phyloP scores from a whole-genome alignment of 139 green algal genomes.

The Pleodorina starrii region DNA sequence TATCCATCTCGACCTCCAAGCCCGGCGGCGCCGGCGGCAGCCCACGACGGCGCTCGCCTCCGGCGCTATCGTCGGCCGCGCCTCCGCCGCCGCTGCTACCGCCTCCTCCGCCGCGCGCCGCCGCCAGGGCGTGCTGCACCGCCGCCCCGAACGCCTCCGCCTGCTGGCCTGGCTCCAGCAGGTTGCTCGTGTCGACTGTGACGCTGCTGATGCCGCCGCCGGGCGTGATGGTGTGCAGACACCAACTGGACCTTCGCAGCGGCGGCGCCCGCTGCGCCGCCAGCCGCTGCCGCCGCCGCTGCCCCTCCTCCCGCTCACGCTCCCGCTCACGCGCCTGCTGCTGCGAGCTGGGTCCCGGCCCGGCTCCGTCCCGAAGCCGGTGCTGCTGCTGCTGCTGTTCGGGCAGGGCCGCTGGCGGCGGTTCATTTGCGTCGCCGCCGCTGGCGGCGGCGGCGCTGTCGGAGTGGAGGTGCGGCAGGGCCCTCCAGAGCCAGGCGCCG shows the following conservation, averaged over 20 bases:
- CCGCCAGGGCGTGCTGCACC: constrained; percentile 39
- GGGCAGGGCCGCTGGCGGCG: too few relatives aligned
- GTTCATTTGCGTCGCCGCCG: neutral
- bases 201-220: constrained; percentile 8
- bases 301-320: neutral
- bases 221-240: constrained; percentile 19
- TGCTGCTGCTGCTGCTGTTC: neutral
- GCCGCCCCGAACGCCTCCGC: constrained; percentile 26
- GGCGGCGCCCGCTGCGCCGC: neutral
- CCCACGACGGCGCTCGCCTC: neutral
- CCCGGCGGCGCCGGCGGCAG: neutral
- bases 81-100: neutral
- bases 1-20: neutral
- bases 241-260: neutral
- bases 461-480: neutral
- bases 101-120: neutral
- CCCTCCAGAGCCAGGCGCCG: constrained; percentile 8
- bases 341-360: too few relatives aligned
- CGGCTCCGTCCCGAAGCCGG: too few relatives aligned
- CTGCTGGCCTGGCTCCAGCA: neutral
- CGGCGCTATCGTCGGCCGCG: neutral
- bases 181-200: neutral
- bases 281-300: neutral
- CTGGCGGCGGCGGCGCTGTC: neutral
- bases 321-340: too few relatives aligned